Base-by-base conservation (phyloP, 2,329 filamentous ascomycete species). In the Pseudogymnoascus sp. region DNA sequence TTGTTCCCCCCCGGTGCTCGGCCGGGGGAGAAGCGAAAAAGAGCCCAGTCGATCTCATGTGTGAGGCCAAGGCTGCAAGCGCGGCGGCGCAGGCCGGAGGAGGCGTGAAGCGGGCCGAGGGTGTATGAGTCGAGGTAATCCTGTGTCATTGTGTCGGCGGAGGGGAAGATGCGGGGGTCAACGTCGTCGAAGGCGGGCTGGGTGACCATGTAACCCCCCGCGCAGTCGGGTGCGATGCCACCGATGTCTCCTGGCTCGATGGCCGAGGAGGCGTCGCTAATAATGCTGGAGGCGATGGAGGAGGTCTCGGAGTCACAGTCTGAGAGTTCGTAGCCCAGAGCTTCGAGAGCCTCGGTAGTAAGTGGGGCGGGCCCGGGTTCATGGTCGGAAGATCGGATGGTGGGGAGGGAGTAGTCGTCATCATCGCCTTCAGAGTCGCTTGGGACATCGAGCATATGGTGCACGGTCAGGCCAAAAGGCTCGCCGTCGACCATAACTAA, bases 1-100 rank as follows among this genome's bases (percentile, higher is more conserved):
- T 84, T 76, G 69, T 97, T 97, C 64, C 85, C 82, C 0, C 83
- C 79, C 2, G 93, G 90, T 12, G 87, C 78, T 1, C 93, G 85
- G 10, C 87, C 82, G 3, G 87, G 80, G 10, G 88, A 79, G 66
- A 98, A 90, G 68, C 90, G 86, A 69, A 98, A 92, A 2, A 98
- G 79, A 0, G 93, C 92, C 93, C 93, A 98, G 74, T 98, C 93
- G 50, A 98, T 92, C 74, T 98, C 93, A 73, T 97, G 93, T 5
- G 90, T 80, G 24, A 96, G 78, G 4, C 88, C 87, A 5, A 60
- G 59, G 65, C 89, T 81, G 64, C 88, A 83, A 61, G 80, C 82
- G 72, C 89, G 88, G 31, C 93, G 86, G 4, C 91, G 86, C 64
- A 98, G 89, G 6, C 93, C 93, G 22, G 92, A 96, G 0, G 91